Evolutionary conservation across 306 rosid species (phyloP), one percentile per base, ranked within the genome.

Genomic region (Lathyrus sativus): DNA sequence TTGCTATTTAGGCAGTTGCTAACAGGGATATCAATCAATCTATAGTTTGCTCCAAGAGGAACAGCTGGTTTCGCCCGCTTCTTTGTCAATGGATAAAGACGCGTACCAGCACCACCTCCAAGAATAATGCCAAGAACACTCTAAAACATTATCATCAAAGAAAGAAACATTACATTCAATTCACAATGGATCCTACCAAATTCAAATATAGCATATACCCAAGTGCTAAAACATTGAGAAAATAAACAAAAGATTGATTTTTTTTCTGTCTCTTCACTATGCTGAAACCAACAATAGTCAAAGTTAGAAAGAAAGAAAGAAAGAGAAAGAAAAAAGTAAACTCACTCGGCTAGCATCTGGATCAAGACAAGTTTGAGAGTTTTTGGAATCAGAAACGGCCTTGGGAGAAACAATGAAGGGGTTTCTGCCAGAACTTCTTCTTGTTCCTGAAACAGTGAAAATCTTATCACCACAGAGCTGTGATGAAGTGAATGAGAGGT

Each of bases 31-130:
- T 92, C 98, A 56, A 92, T 92, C 66, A 92, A 82, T 83, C 98
- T 85, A 68, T 92, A 92, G 80, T 92, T 92, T 18, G 96, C 98
- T 60, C 98, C 98, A 56, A 92, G 88, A 8, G 96, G 98, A 68
- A 92, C 98, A 35, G 98, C 98, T 1, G 98, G 98, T 81, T 92
- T 92, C 11, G 98, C 98, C 0, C 98, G 75, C 87, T 92, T 92
- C 88, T 92, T 92, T 1, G 98, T 92, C 70, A 92, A 73, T 9
- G 98, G 98, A 77, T 92, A 92, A 18, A 92, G 85, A 49, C 96
- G 86, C 60, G 98, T 92, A 48, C 98, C 98, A 1, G 98, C 98
- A 18, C 98, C 98, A 2, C 98, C 98, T 50, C 98, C 96, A 28
- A 92, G 82, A 68, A 92, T 92, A 51, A 92, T 86, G 15, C 98